A percentile compares a stretch with the other conserved stretches of the same genome.
These are phyloP conservation scores for Tephrocybe sp. DNA, from an alignment of 768 basidiomycete species.

Conservation along the genomic window DNA sequence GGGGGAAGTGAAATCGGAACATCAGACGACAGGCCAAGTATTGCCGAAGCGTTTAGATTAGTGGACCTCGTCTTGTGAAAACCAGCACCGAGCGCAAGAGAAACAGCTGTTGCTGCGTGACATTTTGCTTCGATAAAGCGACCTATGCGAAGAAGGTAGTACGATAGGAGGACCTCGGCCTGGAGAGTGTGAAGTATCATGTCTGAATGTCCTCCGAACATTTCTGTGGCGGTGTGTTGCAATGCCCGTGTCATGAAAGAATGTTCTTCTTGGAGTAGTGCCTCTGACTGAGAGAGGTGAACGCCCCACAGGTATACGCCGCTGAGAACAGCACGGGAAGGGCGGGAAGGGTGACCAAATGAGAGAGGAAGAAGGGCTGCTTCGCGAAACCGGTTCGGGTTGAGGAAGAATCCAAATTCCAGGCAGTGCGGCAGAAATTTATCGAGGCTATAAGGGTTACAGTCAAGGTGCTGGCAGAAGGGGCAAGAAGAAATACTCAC, in stretches of 20 bases:
- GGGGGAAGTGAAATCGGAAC: constrained; percentile 42
- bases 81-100: constrained; percentile 45
- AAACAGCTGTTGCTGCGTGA: constrained; percentile 52
- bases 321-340: constrained; percentile 48
- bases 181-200: constrained; percentile 56
- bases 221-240: constrained; percentile 44
- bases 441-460: constrained; percentile 44
- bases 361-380: constrained; percentile 47
- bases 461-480: constrained; percentile 6
- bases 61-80: constrained; percentile 47
- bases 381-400: constrained; percentile 45
- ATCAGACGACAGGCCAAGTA: constrained; percentile 38
- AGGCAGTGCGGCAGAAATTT: constrained; percentile 56
- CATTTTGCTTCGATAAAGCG: constrained; percentile 61
- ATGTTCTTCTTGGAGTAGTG: constrained; percentile 39
- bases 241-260: constrained; percentile 51
- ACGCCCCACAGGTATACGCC: constrained; percentile 54
- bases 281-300: constrained; percentile 45
- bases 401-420: constrained; percentile 70
- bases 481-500: constrained; percentile 23
- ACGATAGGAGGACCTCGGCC: constrained; percentile 61
- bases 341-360: constrained; percentile 46
- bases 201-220: constrained; percentile 48
- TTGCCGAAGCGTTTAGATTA: constrained; percentile 33
- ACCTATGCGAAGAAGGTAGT: constrained; percentile 64